Evolutionary conservation across 2,329 filamentous ascomycete species (phyloP), one percentile per base, ranked within the genome.

Genomic region (Paecilomyces dactylethromorphus): DNA sequence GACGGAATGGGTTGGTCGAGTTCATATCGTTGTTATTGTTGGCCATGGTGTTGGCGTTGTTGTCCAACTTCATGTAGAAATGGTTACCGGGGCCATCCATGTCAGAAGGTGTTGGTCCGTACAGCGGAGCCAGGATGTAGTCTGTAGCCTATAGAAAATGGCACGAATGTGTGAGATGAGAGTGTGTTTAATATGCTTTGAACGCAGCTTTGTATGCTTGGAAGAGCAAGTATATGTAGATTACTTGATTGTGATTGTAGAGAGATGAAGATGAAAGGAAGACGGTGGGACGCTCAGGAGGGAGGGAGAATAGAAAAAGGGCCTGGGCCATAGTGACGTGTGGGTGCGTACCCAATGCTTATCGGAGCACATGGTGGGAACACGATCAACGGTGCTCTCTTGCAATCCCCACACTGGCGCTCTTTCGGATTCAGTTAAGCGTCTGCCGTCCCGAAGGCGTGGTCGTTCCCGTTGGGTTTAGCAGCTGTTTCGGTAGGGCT

Each of bases 101-200:
- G 62, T 87, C 82, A 60, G 80, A 84, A 13, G 88, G 88, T 62
- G 89, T 85, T 10, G 86, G 86, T 22, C 81, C 87, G 65, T 80
- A 85, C 62, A 91, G 77, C 63, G 88, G 89, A 65, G 89, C 86
- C 63, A 91, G 83, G 52, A 91, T 78, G 68, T 88, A 86, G 67
- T 84, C 82, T 56, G 81, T 78, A 51, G 87, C 86, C 87, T 90
- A 68, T 3, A 56, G 51, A 53, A 54, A 53, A 53, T 55, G 39
- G n/a, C 49, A 55, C 58, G 54, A 63, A 45, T 50, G 35, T 39
- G 29, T 59, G 5, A 45, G 39, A 45, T 18, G n/a, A 33, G 39
- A 10, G 10, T 45, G n/a, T 45, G 39, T n/a, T 45, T 45, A 18
- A n/a, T 39, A 39, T 39, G 35, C 35, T 18, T 39, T 13, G 13